Evolutionary conservation across 2,329 filamentous ascomycete genomes (phyloP).

Genomic region (Tolypocladium inflatum): DNA sequence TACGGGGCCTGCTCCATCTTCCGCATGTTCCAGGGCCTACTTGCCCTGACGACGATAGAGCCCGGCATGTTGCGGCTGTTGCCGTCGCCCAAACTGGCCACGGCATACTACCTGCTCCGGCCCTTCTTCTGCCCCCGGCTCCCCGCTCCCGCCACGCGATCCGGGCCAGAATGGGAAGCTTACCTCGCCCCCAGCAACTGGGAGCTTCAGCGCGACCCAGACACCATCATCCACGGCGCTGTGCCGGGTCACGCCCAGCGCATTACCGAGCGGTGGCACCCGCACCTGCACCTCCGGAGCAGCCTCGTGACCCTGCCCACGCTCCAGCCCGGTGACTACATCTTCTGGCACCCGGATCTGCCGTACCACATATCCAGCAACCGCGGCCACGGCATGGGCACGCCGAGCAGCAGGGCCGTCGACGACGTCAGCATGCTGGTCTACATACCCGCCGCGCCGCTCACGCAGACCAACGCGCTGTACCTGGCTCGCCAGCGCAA

Average conservation of each 20-base stretch:
- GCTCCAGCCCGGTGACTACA: constrained; percentile 46
- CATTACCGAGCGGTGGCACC: constrained; percentile 48
- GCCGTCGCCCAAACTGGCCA: constrained; percentile 65
- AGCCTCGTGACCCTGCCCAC: constrained; percentile 47
- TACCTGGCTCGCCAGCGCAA: constrained; percentile 49
- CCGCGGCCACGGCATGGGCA: constrained; percentile 7
- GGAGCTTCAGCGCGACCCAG: constrained; percentile 36
- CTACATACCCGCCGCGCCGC: constrained; percentile 44
- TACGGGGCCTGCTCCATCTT: constrained; percentile 48
- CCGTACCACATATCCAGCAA: constrained; percentile 44
- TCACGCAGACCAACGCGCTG: constrained; percentile 48
- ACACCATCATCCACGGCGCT: constrained; percentile 48
- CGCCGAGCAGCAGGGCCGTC: constrained; percentile 7
- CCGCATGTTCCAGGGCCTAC: constrained; percentile 49
- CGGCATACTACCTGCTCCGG: constrained; percentile 64
- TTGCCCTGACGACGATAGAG: constrained; percentile 44
- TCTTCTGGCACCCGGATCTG: constrained; percentile 49
- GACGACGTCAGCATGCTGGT: constrained; percentile 39
- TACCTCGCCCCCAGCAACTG: constrained; percentile 40
- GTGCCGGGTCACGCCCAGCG: constrained; percentile 49
- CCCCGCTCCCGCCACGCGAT: constrained; percentile 27
- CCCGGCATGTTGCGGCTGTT: constrained; percentile 63
- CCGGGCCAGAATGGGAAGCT: constrained; percentile 35
- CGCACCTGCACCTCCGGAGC: constrained; percentile 41
- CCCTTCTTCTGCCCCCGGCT: constrained; percentile 42